phyloP scores from a whole-genome alignment of 1,284 basidiomycete species.

The Sanguinoderma infundibulare region DNA sequence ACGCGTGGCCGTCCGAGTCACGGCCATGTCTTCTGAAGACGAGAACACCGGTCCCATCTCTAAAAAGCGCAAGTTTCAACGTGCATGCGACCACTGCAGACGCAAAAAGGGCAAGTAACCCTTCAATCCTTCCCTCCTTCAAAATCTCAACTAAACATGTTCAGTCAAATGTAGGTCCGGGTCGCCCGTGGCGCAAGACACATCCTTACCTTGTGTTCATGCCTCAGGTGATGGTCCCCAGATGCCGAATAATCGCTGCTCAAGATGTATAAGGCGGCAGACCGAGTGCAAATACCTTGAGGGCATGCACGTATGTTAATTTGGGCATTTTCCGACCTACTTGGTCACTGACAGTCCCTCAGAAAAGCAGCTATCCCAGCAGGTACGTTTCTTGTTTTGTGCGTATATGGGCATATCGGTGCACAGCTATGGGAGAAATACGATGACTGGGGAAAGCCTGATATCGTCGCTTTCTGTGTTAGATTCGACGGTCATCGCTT shows the following conservation, averaged over 20 bases:
- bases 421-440: too few species aligned
- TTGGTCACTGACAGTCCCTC: not conserved
- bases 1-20: too few species aligned
- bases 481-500: too few species aligned
- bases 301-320: slow-evolving; percentile 60
- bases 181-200: not conserved
- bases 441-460: too few species aligned
- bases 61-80: slow-evolving; percentile 74
- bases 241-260: slow-evolving; percentile 71
- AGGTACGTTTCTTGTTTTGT: slow-evolving; percentile 55
- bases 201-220: too few species aligned
- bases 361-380: slow-evolving; percentile 86
- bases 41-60: slow-evolving; percentile 29
- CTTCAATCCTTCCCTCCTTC: not conserved
- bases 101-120: slow-evolving; percentile 76
- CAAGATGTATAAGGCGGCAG: slow-evolving; percentile 75
- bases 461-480: too few species aligned
- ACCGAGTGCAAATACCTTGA: slow-evolving; percentile 81
- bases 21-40: slow-evolving; percentile 27
- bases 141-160: not conserved
- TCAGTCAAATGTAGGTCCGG: slow-evolving; percentile 28
- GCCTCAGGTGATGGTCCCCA: slow-evolving; percentile 34
- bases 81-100: slow-evolving; percentile 77
- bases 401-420: too few species aligned
- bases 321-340: too few species aligned